phyloP scores from a whole-genome alignment of 176 grass and related monocot species.

The Oryza rufipogon region DNA sequence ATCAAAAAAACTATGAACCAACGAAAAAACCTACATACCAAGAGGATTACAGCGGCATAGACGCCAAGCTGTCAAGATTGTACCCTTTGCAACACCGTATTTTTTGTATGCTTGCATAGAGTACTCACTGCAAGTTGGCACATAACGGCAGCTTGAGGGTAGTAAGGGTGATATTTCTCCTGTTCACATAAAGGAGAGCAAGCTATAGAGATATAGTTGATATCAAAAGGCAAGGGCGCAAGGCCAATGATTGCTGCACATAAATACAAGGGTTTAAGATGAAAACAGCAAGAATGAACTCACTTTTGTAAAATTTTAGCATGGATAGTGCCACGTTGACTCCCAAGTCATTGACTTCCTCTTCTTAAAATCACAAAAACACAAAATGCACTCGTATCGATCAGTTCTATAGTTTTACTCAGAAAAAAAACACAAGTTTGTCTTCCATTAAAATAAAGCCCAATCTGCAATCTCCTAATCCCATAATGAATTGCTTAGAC shows the following conservation, averaged over 20 bases:
- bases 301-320: constrained; percentile 88
- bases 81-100: constrained; percentile 72
- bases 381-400: constrained; percentile 6
- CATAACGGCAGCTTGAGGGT: constrained; percentile 73
- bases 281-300: constrained; percentile 15
- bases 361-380: constrained; percentile 36
- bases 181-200: constrained; percentile 52
- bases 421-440: neutral
- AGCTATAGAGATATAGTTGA: constrained; percentile 17
- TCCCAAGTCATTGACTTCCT: constrained; percentile 56
- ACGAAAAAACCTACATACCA: constrained; percentile 47
- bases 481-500: neutral
- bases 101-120: constrained; percentile 82
- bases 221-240: constrained; percentile 10
- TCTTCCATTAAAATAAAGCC: constrained; percentile 5
- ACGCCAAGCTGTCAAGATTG: constrained; percentile 71
- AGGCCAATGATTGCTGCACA: neutral
- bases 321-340: constrained; percentile 68
- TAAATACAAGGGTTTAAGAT: neutral
- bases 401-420: neutral
- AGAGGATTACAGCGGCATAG: constrained; percentile 88
- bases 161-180: constrained; percentile 87
- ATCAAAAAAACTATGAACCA: neutral
- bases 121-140: constrained; percentile 89
- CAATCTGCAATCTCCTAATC: constrained; percentile 14